Evolutionary conservation across 805 yeast genomes (phyloP).

Genomic region (Pichia gijzeniarum): DNA sequence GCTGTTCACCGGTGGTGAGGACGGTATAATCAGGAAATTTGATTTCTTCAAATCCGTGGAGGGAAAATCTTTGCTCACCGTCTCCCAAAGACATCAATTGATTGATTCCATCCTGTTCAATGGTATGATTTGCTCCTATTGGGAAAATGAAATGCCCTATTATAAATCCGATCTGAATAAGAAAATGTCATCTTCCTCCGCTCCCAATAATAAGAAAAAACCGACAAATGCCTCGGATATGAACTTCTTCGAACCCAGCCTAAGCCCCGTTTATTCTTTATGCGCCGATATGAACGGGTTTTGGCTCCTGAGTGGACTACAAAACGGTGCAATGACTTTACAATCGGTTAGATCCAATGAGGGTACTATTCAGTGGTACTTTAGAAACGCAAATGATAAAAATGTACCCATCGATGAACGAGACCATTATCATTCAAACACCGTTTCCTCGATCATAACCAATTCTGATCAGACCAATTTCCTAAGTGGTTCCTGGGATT

Average conservation of each 20-base stretch:
- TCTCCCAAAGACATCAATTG: conserved; percentile 83
- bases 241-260: conserved; percentile 34
- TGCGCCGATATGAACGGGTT: conserved; percentile 77
- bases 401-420: conserved; percentile 17
- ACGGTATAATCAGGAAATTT: conserved; percentile 86
- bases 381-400: conserved; percentile 29
- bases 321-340: conserved; percentile 78
- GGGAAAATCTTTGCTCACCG: conserved; percentile 81
- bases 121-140: conserved; percentile 76
- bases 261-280: conserved; percentile 82
- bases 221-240: conserved; percentile 6
- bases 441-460: conserved; percentile 67
- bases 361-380: conserved; percentile 74
- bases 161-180: conserved; percentile 33
- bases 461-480: conserved; percentile 57
- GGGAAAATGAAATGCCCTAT: conserved; percentile 95
- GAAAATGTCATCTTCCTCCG: conserved; percentile 2
- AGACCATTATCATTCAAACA: conserved; percentile 48
- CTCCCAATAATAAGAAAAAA: not conserved
- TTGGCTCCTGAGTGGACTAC: conserved; percentile 80
- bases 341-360: conserved; percentile 80
- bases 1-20: conserved; percentile 92
- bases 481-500: conserved; percentile 90
- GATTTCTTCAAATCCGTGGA: conserved; percentile 81
- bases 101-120: conserved; percentile 82